These are phyloP conservation scores for Aristolochia contorta DNA, from an alignment of 164 flowering plant species.

Conservation along the genomic window DNA sequence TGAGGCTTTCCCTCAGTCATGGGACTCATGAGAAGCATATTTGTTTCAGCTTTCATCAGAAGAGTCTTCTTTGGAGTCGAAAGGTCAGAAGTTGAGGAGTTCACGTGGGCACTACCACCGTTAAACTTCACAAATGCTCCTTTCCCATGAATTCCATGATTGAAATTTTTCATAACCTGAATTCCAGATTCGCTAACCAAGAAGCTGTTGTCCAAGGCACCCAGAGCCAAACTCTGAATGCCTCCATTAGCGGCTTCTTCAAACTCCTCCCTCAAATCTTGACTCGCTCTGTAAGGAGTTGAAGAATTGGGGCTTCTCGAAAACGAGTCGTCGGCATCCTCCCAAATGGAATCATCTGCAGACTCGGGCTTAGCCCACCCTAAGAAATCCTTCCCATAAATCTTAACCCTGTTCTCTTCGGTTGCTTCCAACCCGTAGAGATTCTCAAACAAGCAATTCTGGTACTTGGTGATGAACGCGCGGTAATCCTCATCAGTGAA, in stretches of 20 bases:
- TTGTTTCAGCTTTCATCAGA: slow-evolving; percentile 85
- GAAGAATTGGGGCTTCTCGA: slow-evolving; percentile 26
- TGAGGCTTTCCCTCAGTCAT: slow-evolving; percentile 49
- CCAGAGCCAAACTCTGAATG: slow-evolving; percentile 89
- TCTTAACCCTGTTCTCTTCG: slow-evolving; percentile 62
- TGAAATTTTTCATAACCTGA: slow-evolving; percentile 88
- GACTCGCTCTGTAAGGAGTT: slow-evolving; percentile 30
- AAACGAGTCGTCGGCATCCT: slow-evolving; percentile 60
- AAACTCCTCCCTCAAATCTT: slow-evolving; percentile 73
- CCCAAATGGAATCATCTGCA: slow-evolving; percentile 94
- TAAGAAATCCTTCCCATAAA: slow-evolving; percentile 88
- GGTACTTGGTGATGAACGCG: slow-evolving; percentile 43
- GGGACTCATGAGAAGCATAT: slow-evolving; percentile 89
- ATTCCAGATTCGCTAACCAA: slow-evolving; percentile 75
- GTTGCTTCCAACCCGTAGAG: slow-evolving; percentile 50
- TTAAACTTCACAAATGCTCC: slow-evolving; percentile 71
- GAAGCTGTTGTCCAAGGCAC: slow-evolving; percentile 96
- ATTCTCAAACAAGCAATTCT: slow-evolving; percentile 89
- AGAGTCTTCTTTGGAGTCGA: slow-evolving; percentile 71
- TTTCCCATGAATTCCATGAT: slow-evolving; percentile 90
- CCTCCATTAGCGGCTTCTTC: slow-evolving; percentile 78
- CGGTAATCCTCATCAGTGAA: slow-evolving; percentile 43
- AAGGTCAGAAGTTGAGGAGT: slow-evolving; percentile 9
- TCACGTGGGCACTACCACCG: slow-evolving; percentile 3
- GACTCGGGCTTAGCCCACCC: slow-evolving; percentile 87